These are phyloP conservation scores for Ilex paraguariensis DNA, from an alignment of 305 asterid genomes.

Conservation along the genomic window DNA sequence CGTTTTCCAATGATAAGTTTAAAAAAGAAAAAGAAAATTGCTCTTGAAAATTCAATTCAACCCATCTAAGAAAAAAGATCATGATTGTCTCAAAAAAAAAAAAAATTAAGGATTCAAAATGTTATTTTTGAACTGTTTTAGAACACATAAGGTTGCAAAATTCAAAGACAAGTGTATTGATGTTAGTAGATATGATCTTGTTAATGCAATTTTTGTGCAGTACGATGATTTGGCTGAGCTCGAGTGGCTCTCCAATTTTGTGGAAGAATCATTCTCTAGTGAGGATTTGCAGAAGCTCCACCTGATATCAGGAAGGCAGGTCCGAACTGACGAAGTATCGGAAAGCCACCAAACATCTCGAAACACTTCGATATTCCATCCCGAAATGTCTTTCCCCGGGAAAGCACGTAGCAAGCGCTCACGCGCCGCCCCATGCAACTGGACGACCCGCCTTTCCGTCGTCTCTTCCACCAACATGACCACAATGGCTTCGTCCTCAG, in stretches of 20 bases:
- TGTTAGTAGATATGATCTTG: background rate
- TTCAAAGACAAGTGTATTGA: too few species aligned
- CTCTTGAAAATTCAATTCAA: background rate
- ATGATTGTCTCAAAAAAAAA: background rate
- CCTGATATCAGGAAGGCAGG: constrained; percentile 46
- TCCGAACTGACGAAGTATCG: constrained; percentile 29
- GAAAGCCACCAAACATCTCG: constrained; percentile 34
- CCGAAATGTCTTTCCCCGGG: constrained; percentile 62
- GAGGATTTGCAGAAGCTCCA: constrained; percentile 66
- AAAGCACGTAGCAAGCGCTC: constrained; percentile 90
- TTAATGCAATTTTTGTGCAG: constrained; percentile 22
- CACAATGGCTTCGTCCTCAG: constrained; percentile 50
- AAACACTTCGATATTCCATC: constrained; percentile 17
- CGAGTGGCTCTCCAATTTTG: constrained; percentile 79
- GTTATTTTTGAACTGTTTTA: too few species aligned
- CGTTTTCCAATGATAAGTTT: background rate
- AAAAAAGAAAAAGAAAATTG: background rate
- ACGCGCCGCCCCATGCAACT: constrained; percentile 68
- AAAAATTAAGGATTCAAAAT: too few species aligned
- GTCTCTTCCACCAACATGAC: constrained; percentile 26
- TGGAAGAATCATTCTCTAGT: constrained; percentile 69
- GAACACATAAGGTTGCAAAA: too few species aligned
- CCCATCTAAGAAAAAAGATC: background rate
- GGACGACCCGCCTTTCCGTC: constrained; percentile 68
- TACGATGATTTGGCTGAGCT: constrained; percentile 77